Evolutionary conservation across 2,329 filamentous ascomycete species (phyloP), one percentile per base, ranked within the genome.

Genomic region (Ascochyta viciae-villosae): DNA sequence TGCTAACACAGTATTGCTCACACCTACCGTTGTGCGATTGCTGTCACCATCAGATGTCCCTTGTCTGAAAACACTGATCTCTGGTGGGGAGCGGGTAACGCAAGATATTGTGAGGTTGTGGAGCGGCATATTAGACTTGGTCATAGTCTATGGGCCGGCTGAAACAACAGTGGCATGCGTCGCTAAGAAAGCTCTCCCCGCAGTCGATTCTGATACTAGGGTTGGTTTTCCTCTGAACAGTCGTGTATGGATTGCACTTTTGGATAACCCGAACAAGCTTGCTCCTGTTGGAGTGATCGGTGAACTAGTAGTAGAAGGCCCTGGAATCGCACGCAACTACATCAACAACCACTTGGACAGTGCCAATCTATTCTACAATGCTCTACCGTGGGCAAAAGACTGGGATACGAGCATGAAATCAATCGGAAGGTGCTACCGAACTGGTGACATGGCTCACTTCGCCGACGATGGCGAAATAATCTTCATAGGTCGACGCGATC

Each of bases 241-340:
- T 9, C 62, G 62, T 31, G 41, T 48, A 6, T 69, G 65, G 65
- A 47, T 69, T 6, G 46, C 57, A 15, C 38, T 62, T 23, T 51
- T 60, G 16, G 40, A 60, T 9, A 43, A 68, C 42, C 45, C 39
- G 3, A 23, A 68, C 26, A 40, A 45, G 23, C 64, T 69, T 37
- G 44, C 57, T 12, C 57, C 61, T 26, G 42, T 62, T 3, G 59
- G 85, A 1, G 50, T 26, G 31, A 53, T 57, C 24, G 63, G 61
- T 3, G 84, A 87, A 64, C 73, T 87, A 2, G 77, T 85, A 6
- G 79, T 87, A 22, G 83, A 86, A 57, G 84, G 84, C 0, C 81
- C 81, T 1, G 82, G 70, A 34, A 65, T 77, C 4, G 74, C 72
- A 15, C 64, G 67, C 23, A 65, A 65, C 5, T 71, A 71, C 34